phyloP scores from a whole-genome alignment of 73 alveolate species.

The Paramecium pentaurelia region DNA sequence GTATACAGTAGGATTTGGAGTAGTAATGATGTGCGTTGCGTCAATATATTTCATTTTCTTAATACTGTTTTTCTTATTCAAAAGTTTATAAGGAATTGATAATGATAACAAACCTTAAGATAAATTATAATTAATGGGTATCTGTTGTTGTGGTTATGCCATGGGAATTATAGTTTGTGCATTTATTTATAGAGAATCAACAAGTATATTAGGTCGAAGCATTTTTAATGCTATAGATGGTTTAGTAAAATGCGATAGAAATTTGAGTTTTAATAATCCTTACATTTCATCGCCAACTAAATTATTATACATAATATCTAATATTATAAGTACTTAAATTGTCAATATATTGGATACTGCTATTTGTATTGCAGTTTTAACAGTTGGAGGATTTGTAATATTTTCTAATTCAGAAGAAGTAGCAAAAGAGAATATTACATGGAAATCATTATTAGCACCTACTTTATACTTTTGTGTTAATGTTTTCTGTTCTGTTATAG shows the following conservation, averaged over 20 bases:
- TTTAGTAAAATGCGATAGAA: conserved; percentile 8
- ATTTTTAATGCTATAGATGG: conserved; percentile 32
- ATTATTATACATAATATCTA: neutral
- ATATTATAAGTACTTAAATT: neutral
- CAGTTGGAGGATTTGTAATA: conserved; percentile 12
- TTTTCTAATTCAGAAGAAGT: conserved; percentile 41
- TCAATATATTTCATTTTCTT: conserved; percentile 11
- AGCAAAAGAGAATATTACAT: conserved; percentile 18
- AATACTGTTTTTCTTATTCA: neutral
- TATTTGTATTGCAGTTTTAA: conserved; percentile 9
- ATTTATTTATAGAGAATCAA: conserved; percentile 33
- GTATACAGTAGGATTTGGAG: neutral
- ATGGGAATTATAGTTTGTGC: conserved; percentile 20
- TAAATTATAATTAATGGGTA: conserved; percentile 7
- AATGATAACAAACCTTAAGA: neutral
- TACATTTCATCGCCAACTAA: conserved; percentile 28
- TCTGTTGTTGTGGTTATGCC: conserved; percentile 28
- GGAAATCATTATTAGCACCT: conserved; percentile 33
- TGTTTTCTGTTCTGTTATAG: neutral
- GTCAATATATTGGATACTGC: conserved; percentile 12
- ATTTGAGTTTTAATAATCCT: conserved; percentile 23
- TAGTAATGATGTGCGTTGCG: neutral
- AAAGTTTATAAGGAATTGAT: neutral
- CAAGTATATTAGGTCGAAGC: neutral
- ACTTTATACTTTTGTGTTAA: neutral